A percentile compares a stretch with the other conserved stretches of the same genome.
Evolutionary conservation across 2,329 filamentous ascomycete species (phyloP).

Genomic region (Trichoderma koningii): DNA sequence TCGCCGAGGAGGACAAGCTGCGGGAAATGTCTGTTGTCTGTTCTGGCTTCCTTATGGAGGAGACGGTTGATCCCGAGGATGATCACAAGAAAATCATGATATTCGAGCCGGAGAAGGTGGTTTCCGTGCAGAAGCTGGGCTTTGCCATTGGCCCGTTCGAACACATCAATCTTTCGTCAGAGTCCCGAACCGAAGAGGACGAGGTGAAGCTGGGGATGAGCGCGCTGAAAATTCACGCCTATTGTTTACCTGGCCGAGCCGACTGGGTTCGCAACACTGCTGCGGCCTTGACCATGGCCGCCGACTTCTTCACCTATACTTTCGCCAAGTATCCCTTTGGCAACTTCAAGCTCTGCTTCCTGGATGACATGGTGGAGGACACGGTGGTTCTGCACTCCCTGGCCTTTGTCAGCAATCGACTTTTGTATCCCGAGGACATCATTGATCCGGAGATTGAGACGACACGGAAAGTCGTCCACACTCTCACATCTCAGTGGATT

Average conservation of each 20-base stretch:
- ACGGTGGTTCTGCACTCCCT: conserved; percentile 78
- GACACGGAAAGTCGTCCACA: conserved; percentile 77
- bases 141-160: conserved; percentile 96
- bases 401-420: conserved; percentile 80
- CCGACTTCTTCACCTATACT: conserved; percentile 87
- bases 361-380: conserved; percentile 82
- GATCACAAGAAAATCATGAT: conserved; percentile 83
- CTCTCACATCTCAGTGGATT: conserved; percentile 89
- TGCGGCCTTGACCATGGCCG: conserved; percentile 77
- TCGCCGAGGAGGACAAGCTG: conserved; percentile 78
- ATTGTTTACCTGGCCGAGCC: conserved; percentile 80
- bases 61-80: conserved; percentile 74
- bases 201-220: conserved; percentile 88
- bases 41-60: conserved; percentile 85
- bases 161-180: conserved; percentile 79
- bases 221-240: conserved; percentile 85
- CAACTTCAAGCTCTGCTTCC: conserved; percentile 90
- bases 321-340: conserved; percentile 91
- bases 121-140: conserved; percentile 85
- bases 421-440: conserved; percentile 82
- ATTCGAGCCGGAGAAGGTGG: conserved; percentile 73
- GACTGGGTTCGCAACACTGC: conserved; percentile 87
- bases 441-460: conserved; percentile 83
- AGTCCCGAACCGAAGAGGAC: conserved; percentile 86
- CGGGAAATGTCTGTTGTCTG: conserved; percentile 89